These are phyloP conservation scores for Arabis alpina DNA, from an alignment of 345 rosid genomes.

Conservation along the genomic window DNA sequence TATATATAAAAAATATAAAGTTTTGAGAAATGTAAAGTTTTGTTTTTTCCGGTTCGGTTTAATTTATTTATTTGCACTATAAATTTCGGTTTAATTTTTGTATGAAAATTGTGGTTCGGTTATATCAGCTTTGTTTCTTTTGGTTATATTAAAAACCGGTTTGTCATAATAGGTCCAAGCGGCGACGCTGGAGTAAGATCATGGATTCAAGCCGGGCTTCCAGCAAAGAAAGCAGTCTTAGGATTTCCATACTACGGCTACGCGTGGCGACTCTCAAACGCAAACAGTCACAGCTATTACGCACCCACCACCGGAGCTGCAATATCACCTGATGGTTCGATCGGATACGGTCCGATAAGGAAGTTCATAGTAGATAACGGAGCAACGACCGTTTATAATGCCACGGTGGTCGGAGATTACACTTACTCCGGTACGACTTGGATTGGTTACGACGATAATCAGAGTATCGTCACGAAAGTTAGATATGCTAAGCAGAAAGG, in stretches of 20 bases:
- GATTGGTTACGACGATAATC: constrained; percentile 63
- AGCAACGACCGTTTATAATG: constrained; percentile 51
- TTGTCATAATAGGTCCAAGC: constrained; percentile 40
- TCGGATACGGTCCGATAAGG: constrained; percentile 44
- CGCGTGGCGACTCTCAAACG: constrained; percentile 59
- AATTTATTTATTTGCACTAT: too few species aligned
- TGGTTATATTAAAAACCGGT: background rate
- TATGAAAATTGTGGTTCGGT: too few species aligned
- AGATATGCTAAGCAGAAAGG: constrained; percentile 52
- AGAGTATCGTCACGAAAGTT: constrained; percentile 56
- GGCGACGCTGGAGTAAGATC: constrained; percentile 59
- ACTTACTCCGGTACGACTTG: constrained; percentile 56
- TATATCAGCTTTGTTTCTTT: background rate
- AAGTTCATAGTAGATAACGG: constrained; percentile 44
- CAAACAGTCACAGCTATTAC: constrained; percentile 53
- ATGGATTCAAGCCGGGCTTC: constrained; percentile 62
- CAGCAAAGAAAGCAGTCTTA: constrained; percentile 53
- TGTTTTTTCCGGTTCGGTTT: too few species aligned
- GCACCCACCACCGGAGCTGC: constrained; percentile 56
- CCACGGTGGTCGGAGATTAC: constrained; percentile 54
- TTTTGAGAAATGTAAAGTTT: too few species aligned
- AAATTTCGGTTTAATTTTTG: too few species aligned
- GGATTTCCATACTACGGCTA: constrained; percentile 70
- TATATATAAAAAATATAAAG: too few species aligned
- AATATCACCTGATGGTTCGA: constrained; percentile 39